Percentiles rank a stretch among this genome's conserved stretches.
These are phyloP conservation scores for Dothistroma pini DNA, from an alignment of 2,329 filamentous ascomycete genomes.

Conservation along the genomic window DNA sequence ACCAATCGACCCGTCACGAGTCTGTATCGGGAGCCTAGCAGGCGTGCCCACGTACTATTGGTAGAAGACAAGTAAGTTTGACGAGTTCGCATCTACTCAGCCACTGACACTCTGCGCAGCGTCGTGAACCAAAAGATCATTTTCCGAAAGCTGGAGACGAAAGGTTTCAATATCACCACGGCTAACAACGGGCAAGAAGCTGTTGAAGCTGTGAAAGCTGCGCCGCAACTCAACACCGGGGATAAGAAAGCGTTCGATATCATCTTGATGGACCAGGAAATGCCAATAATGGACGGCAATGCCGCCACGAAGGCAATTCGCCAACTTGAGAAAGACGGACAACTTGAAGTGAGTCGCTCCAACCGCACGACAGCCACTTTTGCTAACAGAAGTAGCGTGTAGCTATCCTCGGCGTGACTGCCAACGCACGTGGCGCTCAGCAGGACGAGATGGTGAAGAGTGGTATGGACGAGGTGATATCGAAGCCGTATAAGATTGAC, in stretches of 20 bases:
- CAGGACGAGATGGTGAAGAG: constrained; percentile 30
- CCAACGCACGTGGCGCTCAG: constrained; percentile 35
- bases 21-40: constrained; percentile 5
- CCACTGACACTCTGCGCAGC: constrained; percentile 13
- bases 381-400: constrained; percentile 11
- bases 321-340: constrained; percentile 22
- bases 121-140: constrained; percentile 35
- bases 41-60: constrained; percentile 23
- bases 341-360: constrained; percentile 9
- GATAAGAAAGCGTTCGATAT: constrained; percentile 27
- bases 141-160: constrained; percentile 27
- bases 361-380: not conserved
- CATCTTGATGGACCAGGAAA: constrained; percentile 36
- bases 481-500: constrained; percentile 35
- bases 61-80: constrained; percentile 28
- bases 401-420: constrained; percentile 35
- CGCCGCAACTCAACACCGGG: constrained; percentile 16
- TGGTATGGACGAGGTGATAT: constrained; percentile 35
- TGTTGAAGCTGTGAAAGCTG: constrained; percentile 25
- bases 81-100: not conserved
- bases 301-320: constrained; percentile 29
- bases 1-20: constrained; percentile 5
- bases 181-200: constrained; percentile 36
- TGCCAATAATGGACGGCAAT: constrained; percentile 36
- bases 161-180: constrained; percentile 31